Conservation (phyloP, 192 early-diverging fungal genomes). For the Neocallimastix lanati region DNA sequence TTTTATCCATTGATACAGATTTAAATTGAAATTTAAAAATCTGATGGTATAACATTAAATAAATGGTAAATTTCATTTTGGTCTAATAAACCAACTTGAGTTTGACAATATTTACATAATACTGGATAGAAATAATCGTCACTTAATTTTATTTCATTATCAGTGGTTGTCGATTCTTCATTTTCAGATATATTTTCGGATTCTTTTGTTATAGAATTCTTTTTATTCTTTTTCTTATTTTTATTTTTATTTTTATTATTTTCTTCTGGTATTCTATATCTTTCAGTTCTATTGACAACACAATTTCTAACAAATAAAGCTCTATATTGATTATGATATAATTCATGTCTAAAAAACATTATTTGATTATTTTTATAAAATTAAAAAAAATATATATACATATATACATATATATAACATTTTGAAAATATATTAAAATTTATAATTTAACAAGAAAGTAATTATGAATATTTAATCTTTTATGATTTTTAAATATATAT, state of each 20-base stretch:
- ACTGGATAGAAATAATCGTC: constrained; percentile 28
- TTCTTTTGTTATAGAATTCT: not conserved
- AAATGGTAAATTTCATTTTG: constrained; percentile 51
- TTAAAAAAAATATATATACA: not conserved
- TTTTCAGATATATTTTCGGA: not conserved
- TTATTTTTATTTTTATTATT: not conserved
- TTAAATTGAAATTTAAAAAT: too few species aligned
- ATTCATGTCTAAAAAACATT: constrained; percentile 25
- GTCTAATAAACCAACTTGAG: constrained; percentile 41
- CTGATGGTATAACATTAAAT: constrained; percentile 31
- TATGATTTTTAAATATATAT: too few species aligned
- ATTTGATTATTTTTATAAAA: too few species aligned
- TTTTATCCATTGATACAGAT: too few species aligned
- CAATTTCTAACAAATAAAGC: constrained; percentile 54
- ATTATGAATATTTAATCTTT: too few species aligned
- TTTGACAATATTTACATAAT: constrained; percentile 31
- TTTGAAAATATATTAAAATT: too few species aligned
- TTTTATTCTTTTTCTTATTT: not conserved
- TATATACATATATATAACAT: too few species aligned
- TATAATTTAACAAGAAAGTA: too few species aligned
- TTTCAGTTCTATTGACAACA: constrained; percentile 16
- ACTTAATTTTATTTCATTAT: not conserved
- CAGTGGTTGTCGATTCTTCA: constrained; percentile 1
- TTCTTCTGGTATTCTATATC: constrained; percentile 7
- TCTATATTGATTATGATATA: constrained; percentile 37